Base-by-base conservation (phyloP, 768 basidiomycete species). In the Porpolomopsis calyptriformis region DNA sequence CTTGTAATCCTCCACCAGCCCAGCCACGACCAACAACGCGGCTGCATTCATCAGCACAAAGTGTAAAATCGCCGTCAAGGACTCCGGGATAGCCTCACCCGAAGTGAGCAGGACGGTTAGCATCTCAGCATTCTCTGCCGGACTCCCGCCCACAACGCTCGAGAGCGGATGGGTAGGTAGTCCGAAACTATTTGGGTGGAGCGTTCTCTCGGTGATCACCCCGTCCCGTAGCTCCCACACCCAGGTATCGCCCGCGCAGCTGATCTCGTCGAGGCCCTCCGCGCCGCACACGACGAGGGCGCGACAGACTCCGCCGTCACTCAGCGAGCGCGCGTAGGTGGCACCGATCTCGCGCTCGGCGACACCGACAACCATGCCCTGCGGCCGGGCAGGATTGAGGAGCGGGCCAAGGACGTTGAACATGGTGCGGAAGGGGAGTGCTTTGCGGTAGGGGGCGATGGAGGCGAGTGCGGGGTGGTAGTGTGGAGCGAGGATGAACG, bases 341-440 rank as follows among this genome's bases (percentile, higher is more conserved):
- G 67, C 61, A 0, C 93, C 94, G 19, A 99, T 76, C 55, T 80
- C 79, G 40, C 68, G 78, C 49, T 82, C 82, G 7, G 91, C 85
- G 26, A 99, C 84, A 36, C 94, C 94, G 29, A 98, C 71, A 3
- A 98, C 77, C 85, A 97, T 92, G 2, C 89, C 83, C 3, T 72
- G 73, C 2, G 96, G 94, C 7, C 70, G 66, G 0, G 88, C 82
- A 2, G 94, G 96, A 64, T 94, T 97, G 64, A 94, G 84, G 31
- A 98, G 74, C 0, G 94, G 96, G 0, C 96, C 93, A 25, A 97
- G 72, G 48, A 92, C 68, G 65, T 99, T 98, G 76, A 96, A 97
- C 69, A 99, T 82, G 7, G 94, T 97, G 38, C 92, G 83, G 69
- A 94, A 97, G 38, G 91, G 90, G 44, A 98, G 77, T 0, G 79